phyloP scores from a whole-genome alignment of 176 grass and related monocot species.

The Ensete ventricosum region DNA sequence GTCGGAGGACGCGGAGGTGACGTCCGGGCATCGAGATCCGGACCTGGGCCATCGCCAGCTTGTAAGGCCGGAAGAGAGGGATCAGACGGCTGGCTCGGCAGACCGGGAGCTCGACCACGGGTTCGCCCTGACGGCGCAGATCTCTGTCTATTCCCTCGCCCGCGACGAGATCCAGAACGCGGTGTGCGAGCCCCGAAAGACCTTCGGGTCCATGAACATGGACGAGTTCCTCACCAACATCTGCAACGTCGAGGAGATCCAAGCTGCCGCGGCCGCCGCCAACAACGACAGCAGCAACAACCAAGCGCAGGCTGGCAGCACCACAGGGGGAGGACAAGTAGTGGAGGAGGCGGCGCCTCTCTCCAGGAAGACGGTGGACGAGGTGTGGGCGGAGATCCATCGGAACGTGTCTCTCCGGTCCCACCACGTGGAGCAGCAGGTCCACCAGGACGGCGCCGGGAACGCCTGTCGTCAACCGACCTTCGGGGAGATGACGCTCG shows the following conservation, averaged over 20 bases:
- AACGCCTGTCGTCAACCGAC: conserved; percentile 33
- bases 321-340: not conserved
- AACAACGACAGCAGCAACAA: not conserved
- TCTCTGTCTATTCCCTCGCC: conserved; percentile 66
- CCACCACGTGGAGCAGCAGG: conserved; percentile 12
- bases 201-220: conserved; percentile 97
- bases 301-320: not conserved
- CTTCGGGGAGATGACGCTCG: conserved; percentile 86
- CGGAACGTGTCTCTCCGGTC: not conserved
- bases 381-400: conserved; percentile 81
- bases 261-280: conserved; percentile 10
- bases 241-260: conserved; percentile 87
- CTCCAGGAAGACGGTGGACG: conserved; percentile 80
- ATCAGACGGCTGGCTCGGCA: not conserved
- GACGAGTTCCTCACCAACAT: conserved; percentile 94
- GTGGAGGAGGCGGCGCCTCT: conserved; percentile 24
- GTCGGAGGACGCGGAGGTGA: conserved; percentile 53
- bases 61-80: not conserved
- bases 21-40: conserved; percentile 46
- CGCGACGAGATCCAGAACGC: conserved; percentile 79
- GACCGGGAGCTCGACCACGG: conserved; percentile 16
- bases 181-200: conserved; percentile 63
- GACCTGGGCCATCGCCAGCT: not conserved
- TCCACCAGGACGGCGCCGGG: conserved; percentile 17
- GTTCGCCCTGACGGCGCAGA: conserved; percentile 33